Conservation (phyloP, 2,329 filamentous ascomycete species). For the Periconia sp. region DNA sequence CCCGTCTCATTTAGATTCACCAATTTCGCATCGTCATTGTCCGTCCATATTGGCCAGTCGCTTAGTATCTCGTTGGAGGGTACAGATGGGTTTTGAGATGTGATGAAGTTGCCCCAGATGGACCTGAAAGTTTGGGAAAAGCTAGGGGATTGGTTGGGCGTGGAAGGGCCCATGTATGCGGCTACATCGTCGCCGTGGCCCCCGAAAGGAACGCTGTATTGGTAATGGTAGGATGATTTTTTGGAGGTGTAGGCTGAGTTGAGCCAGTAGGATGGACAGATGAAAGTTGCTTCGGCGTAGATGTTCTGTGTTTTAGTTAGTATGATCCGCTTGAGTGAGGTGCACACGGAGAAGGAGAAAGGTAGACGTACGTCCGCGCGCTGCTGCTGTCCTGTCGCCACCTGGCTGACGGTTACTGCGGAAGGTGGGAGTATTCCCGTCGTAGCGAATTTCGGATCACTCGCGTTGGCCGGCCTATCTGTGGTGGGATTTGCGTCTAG, state of each 20-base stretch:
- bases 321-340: no score
- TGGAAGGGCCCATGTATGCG: conserved; percentile 13
- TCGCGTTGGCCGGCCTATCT: conserved; percentile 29
- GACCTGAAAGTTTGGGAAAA: conserved; percentile 14
- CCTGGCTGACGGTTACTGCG: conserved; percentile 57
- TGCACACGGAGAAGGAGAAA: not conserved
- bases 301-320: conserved; percentile 46
- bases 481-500: conserved; percentile 44
- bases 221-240: conserved; percentile 21
- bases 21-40: conserved; percentile 4
- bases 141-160: conserved; percentile 8
- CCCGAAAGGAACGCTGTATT: conserved; percentile 21
- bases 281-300: conserved; percentile 62
- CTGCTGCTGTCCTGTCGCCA: conserved; percentile 61
- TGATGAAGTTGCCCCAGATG: conserved; percentile 23
- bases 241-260: conserved; percentile 51
- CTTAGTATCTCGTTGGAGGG: not conserved
- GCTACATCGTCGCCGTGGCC: conserved; percentile 11
- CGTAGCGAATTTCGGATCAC: conserved; percentile 38
- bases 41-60: not conserved
- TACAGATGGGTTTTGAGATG: conserved; percentile 10
- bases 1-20: conserved; percentile 24
- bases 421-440: conserved; percentile 46
- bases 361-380: conserved; percentile 39
- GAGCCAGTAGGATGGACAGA: conserved; percentile 64